phyloP scores from a whole-genome alignment of 169 alveolate species.

The Plasmodium yoelii region DNA sequence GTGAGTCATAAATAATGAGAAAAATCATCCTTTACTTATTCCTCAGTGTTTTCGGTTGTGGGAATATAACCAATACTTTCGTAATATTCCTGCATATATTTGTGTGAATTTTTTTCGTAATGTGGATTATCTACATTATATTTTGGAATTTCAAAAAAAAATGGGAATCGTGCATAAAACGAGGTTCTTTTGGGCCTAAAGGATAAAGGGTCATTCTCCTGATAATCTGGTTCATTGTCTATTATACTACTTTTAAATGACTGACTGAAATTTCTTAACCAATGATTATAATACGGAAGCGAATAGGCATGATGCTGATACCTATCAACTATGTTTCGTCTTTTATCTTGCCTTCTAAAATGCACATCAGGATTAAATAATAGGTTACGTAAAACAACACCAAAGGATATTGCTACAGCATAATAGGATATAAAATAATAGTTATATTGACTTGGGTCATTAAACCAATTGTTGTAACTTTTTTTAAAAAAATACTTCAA shows the following conservation, averaged over 20 bases:
- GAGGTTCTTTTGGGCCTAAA: constrained; percentile 81
- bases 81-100: constrained; percentile 82
- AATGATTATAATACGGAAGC: constrained; percentile 83
- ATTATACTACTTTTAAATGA: constrained; percentile 81
- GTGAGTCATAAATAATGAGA: too few species aligned
- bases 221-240: constrained; percentile 87
- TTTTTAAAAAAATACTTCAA: constrained; percentile 83
- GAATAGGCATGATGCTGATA: constrained; percentile 84
- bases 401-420: constrained; percentile 59
- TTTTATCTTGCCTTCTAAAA: constrained; percentile 77
- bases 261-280: constrained; percentile 81
- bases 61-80: constrained; percentile 70
- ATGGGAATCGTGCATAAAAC: constrained; percentile 86
- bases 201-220: constrained; percentile 78
- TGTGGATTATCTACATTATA: constrained; percentile 82
- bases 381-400: constrained; percentile 50
- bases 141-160: constrained; percentile 83
- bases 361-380: constrained; percentile 76
- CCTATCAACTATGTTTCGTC: constrained; percentile 80
- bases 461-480: constrained; percentile 85
- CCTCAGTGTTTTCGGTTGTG: constrained; percentile 10
- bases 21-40: neutral
- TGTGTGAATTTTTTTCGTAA: constrained; percentile 81
- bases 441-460: constrained; percentile 86
- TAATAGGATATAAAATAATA: constrained; percentile 81